Base-by-base conservation (phyloP, 306 rosid species). In the Quercus berberidifolia region DNA sequence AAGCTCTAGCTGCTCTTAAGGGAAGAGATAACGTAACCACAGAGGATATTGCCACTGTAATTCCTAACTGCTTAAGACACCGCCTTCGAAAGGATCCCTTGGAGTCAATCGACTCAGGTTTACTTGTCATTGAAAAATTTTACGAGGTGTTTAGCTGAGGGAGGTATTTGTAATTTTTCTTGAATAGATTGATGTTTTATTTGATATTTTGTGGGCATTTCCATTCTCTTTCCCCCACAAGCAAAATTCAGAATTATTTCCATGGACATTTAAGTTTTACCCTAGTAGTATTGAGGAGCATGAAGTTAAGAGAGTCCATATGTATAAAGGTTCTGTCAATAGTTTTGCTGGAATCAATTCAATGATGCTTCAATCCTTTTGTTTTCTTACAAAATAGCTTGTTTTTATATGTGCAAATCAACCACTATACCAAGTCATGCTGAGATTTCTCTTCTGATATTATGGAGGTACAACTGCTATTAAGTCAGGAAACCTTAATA, bases 51-150 rank as follows among this genome's bases (percentile, higher is more conserved):
- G 98, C 99, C 21, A 94, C 94, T 9, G 97, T 94, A 79, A 91
- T 94, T 74, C 97, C 99, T 43, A 94, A 94, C 87, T 90, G 97
- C 89, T 85, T 94, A 84, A 91, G 99, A 81, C 98, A 94, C 73
- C 94, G 97, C 65, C 99, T 94, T 78, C 73, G 99, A 82, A 94
- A 94, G 89, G 99, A 94, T 77, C 99, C 99, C 38, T 83, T 91
- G 87, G 99, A 94, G 76, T 91, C 99, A 0, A 92, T 94, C 43
- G 98, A 94, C 87, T 94, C 98, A 3, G 99, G 99, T 79, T 89
- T 94, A 76, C 94, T 94, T 60, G 90, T 94, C 79, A 88, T 88
- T 46, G 97, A 94, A 89, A 94, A 94, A 78, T 94, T 92, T 84
- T 94, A 90, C 15, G 92, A 91, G 83, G 87, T 92, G 18, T 94